phyloP scores from a whole-genome alignment of 331 rosid genomes.

The Pyracantha coccinea region DNA sequence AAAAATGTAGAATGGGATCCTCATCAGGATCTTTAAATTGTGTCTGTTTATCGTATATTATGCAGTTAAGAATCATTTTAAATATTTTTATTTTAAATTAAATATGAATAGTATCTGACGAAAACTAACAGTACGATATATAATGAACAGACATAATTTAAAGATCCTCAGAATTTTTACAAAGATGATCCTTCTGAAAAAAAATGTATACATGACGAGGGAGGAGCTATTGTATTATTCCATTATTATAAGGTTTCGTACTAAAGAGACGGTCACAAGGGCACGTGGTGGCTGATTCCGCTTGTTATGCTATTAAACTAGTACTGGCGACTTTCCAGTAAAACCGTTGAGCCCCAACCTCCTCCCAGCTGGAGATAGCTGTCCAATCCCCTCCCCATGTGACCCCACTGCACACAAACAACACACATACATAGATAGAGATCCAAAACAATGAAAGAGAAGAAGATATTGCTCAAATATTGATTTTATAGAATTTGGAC shows the following conservation, averaged over 20 bases:
- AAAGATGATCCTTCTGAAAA: too few species aligned
- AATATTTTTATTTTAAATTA: too few species aligned
- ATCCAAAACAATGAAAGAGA: not conserved
- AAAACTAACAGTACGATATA: too few species aligned
- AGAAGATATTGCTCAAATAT: not conserved
- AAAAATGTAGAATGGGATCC: too few species aligned
- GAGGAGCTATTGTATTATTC: not conserved
- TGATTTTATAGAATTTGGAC: not conserved
- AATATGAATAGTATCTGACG: too few species aligned
- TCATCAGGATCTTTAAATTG: too few species aligned
- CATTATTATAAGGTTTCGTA: constrained; percentile 16
- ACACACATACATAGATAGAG: constrained; percentile 10
- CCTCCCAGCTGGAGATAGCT: constrained; percentile 85
- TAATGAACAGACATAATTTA: too few species aligned
- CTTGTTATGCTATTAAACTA: constrained; percentile 26
- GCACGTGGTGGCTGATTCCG: constrained; percentile 89
- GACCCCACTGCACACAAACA: constrained; percentile 55
- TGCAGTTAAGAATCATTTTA: too few species aligned
- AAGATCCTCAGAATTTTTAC: too few species aligned
- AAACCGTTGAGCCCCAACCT: constrained; percentile 80
- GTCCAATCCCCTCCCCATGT: constrained; percentile 76
- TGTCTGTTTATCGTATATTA: too few species aligned
- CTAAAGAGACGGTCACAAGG: constrained; percentile 48
- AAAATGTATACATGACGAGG: too few species aligned
- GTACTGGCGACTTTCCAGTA: constrained; percentile 70